Percentiles rank a stretch among this genome's conserved stretches.
Evolutionary conservation across 1,139 yeast species (phyloP).

Genomic region (Hansenula anomala): DNA sequence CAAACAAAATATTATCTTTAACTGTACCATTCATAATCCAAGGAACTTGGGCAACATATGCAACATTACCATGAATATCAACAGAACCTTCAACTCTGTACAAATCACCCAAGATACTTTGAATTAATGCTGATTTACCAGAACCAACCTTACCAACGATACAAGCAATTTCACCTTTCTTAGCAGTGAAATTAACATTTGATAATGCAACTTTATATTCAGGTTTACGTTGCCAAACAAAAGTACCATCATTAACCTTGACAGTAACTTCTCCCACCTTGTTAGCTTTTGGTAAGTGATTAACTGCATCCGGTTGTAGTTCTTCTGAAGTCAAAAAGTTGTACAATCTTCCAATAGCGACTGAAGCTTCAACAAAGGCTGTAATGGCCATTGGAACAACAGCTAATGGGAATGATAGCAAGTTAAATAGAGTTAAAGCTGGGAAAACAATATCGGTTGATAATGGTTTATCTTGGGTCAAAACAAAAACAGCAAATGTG

Average conservation of each 20-base stretch:
- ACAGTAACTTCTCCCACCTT: slow-evolving; percentile 68
- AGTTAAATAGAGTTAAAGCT: slow-evolving; percentile 80
- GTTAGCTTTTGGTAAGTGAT: slow-evolving; percentile 46
- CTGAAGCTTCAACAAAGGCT: slow-evolving; percentile 83
- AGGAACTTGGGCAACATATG: slow-evolving; percentile 90
- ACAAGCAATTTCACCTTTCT: slow-evolving; percentile 80
- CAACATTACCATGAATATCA: slow-evolving; percentile 69
- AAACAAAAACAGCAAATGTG: slow-evolving; percentile 81
- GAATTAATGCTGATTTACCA: slow-evolving; percentile 87
- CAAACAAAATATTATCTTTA: slow-evolving; percentile 85
- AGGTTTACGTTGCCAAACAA: slow-evolving; percentile 83
- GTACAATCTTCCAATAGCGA: slow-evolving; percentile 73
- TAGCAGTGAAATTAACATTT: slow-evolving; percentile 62
- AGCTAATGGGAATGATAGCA: slow-evolving; percentile 89
- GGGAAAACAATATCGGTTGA: slow-evolving; percentile 95
- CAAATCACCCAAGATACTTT: slow-evolving; percentile 81
- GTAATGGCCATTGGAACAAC: slow-evolving; percentile 89
- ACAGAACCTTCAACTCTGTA: slow-evolving; percentile 77
- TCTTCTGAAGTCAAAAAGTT: slow-evolving; percentile 74
- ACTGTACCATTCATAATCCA: slow-evolving; percentile 97
- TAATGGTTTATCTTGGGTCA: slow-evolving; percentile 59
- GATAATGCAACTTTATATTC: slow-evolving; percentile 74
- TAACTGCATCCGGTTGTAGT: slow-evolving; percentile 75
- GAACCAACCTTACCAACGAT: slow-evolving; percentile 91
- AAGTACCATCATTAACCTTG: slow-evolving; percentile 67